Percentiles rank a stretch among this genome's conserved stretches.
phyloP scores from a whole-genome alignment of 2,329 filamentous ascomycete genomes.

The Penicillium polonicum region DNA sequence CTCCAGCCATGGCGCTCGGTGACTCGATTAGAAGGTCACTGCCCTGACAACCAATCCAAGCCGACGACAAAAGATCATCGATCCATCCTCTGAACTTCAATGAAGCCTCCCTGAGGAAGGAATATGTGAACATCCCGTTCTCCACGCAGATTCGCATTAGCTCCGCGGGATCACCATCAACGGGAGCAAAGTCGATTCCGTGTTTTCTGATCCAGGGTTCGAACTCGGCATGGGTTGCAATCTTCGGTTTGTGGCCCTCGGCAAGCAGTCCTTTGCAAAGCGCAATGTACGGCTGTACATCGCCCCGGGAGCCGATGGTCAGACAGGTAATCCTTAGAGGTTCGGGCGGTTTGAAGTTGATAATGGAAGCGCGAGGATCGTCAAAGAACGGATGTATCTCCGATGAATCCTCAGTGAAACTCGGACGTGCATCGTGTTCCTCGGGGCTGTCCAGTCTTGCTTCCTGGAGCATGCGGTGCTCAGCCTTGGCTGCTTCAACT shows the following conservation, averaged over 20 bases:
- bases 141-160: slow-evolving; percentile 96
- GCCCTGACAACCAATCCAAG: slow-evolving; percentile 80
- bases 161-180: slow-evolving; percentile 88
- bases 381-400: slow-evolving; percentile 78
- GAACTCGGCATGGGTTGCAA: slow-evolving; percentile 91
- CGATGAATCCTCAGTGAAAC: slow-evolving; percentile 33
- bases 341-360: slow-evolving; percentile 84
- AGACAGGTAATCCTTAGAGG: slow-evolving; percentile 84
- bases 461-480: slow-evolving; percentile 76
- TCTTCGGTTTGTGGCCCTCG: slow-evolving; percentile 81
- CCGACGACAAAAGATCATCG: slow-evolving; percentile 77
- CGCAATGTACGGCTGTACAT: slow-evolving; percentile 97
- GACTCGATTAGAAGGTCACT: slow-evolving; percentile 92
- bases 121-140: slow-evolving; percentile 93
- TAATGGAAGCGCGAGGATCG: slow-evolving; percentile 79
- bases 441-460: slow-evolving; percentile 57
- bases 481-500: slow-evolving; percentile 72
- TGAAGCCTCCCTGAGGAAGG: slow-evolving; percentile 85
- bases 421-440: slow-evolving; percentile 27
- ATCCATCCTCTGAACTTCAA: slow-evolving; percentile 92
- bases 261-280: slow-evolving; percentile 85
- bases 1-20: slow-evolving; percentile 93
- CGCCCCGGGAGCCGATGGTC: slow-evolving; percentile 91
- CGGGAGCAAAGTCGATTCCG: slow-evolving; percentile 85
- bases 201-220: slow-evolving; percentile 85